Conservation (phyloP, 345 rosid species). For the Citrus glauca region DNA sequence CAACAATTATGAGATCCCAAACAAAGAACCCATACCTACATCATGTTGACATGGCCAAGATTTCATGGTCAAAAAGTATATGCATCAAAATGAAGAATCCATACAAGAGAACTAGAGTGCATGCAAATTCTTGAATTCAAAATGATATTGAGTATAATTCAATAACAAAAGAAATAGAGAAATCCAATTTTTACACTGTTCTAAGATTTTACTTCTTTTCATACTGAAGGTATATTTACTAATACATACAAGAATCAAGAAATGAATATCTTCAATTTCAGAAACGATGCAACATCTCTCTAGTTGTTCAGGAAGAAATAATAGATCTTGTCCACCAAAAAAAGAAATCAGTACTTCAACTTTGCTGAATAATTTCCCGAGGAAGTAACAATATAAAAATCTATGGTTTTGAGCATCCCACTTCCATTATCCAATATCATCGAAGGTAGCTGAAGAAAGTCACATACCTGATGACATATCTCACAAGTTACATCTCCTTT, state of each 20-base stretch:
- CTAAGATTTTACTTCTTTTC: not conserved
- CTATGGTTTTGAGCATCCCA: not conserved
- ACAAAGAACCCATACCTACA: not conserved
- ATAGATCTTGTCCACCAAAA: not conserved
- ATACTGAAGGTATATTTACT: not conserved
- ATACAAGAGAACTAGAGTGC: not conserved
- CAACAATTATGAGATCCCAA: not conserved
- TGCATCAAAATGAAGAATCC: not conserved
- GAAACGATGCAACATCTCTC: not conserved
- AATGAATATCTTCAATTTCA: not conserved
- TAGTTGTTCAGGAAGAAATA: not conserved
- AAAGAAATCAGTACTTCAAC: not conserved
- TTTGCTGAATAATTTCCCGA: not conserved
- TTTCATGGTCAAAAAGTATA: not conserved
- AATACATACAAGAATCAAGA: not conserved
- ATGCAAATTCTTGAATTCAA: not conserved
- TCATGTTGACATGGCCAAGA: not conserved
- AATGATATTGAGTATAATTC: not conserved
- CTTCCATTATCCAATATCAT: not conserved
- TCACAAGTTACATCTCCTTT: conserved; percentile 92
- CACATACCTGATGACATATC: conserved; percentile 84
- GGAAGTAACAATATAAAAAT: not conserved
- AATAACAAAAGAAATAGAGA: not conserved
- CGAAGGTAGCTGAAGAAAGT: not conserved
- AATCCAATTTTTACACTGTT: not conserved